These are phyloP conservation scores for Pseudomassariella vexata DNA, from an alignment of 2,329 filamentous ascomycete genomes.

Conservation along the genomic window DNA sequence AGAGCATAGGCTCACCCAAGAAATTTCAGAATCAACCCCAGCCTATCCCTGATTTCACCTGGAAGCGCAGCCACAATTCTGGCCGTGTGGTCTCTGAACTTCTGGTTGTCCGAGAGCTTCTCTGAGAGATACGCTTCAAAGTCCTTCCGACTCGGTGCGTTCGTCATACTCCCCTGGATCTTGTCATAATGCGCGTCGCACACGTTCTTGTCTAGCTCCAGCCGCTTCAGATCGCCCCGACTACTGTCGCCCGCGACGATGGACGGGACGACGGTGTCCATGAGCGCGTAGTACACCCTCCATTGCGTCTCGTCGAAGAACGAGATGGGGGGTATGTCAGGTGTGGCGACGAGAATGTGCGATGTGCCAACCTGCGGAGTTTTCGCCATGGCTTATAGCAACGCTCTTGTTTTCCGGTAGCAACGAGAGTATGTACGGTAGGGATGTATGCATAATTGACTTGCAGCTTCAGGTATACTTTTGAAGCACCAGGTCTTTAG, in stretches of 20 bases:
- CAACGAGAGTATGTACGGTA: no score
- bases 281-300: conserved; percentile 25
- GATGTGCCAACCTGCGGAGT: neutral
- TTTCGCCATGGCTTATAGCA: neutral
- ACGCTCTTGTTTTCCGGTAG: no score
- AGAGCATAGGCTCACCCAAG: conserved; percentile 4
- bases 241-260: conserved; percentile 23
- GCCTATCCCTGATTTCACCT: conserved; percentile 1
- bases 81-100: conserved; percentile 34
- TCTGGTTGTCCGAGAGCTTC: conserved; percentile 31
- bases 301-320: conserved; percentile 26
- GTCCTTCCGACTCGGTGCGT: conserved; percentile 15
- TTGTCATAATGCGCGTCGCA: conserved; percentile 27
- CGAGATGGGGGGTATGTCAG: conserved; percentile 2
- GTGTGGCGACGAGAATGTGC: conserved; percentile 2
- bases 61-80: conserved; percentile 12
- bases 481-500: no score
- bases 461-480: no score
- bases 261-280: conserved; percentile 37
- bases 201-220: conserved; percentile 25
- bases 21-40: conserved; percentile 2
- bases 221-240: conserved; percentile 13
- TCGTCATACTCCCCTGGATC: conserved; percentile 11
- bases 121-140: conserved; percentile 34
- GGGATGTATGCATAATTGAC: no score